phyloP scores from a whole-genome alignment of 2,329 filamentous ascomycete species.

The Aschersonia sp. region DNA sequence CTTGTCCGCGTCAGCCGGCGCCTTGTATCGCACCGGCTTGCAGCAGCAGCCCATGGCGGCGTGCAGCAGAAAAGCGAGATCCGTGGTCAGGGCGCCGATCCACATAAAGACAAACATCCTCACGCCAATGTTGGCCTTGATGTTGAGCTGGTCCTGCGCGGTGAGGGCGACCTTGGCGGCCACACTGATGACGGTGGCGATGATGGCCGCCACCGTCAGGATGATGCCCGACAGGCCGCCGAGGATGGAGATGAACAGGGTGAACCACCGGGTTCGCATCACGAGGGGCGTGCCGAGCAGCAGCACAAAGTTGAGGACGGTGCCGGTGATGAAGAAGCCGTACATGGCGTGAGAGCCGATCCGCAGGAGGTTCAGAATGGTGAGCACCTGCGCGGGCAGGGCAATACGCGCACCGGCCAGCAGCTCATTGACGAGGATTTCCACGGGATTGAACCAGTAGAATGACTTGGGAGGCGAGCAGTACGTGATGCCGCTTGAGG shows the following conservation, averaged over 20 bases:
- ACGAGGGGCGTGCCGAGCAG: constrained; percentile 50
- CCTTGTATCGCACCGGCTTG: constrained; percentile 12
- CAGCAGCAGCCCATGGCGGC: constrained; percentile 68
- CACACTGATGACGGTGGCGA: constrained; percentile 72
- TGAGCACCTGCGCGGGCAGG: constrained; percentile 57
- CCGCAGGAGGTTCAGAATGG: constrained; percentile 60
- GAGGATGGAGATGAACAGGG: constrained; percentile 54
- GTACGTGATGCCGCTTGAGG: constrained; percentile 50
- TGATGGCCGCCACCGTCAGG: constrained; percentile 52
- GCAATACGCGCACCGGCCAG: constrained; percentile 72
- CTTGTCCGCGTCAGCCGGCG: neutral
- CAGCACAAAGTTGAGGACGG: constrained; percentile 56
- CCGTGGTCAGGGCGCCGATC: constrained; percentile 53
- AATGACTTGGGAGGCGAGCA: constrained; percentile 58
- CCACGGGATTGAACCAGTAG: constrained; percentile 86
- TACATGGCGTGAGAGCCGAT: constrained; percentile 79
- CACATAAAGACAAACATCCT: constrained; percentile 85
- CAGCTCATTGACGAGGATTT: constrained; percentile 66
- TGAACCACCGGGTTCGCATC: constrained; percentile 40
- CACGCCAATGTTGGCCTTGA: constrained; percentile 51
- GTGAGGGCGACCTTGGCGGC: constrained; percentile 69
- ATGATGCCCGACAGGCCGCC: constrained; percentile 53
- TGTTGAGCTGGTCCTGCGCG: constrained; percentile 59
- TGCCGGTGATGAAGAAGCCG: constrained; percentile 63
- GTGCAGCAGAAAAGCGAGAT: constrained; percentile 61